Percentiles rank a stretch among this genome's conserved stretches.
These are phyloP conservation scores for Hammondia hammondi DNA, from an alignment of 169 alveolate species.

Conservation along the genomic window DNA sequence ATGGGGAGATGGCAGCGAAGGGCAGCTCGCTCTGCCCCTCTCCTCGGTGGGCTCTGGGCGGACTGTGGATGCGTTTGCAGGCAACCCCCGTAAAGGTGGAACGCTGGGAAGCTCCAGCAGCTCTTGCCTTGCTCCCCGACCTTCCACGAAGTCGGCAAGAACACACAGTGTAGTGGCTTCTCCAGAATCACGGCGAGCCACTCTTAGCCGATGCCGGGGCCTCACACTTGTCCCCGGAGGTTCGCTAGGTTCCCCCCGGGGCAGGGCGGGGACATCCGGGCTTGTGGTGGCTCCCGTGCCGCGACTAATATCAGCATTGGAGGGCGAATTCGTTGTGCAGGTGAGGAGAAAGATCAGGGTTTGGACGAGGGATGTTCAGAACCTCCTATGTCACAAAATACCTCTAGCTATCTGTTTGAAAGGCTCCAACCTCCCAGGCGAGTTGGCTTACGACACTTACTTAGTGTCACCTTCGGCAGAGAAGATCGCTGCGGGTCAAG, in stretches of 20 bases:
- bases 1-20: conserved; percentile 37
- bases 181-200: not conserved
- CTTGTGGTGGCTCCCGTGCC: not conserved
- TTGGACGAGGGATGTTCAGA: too few relatives aligned
- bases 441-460: too few relatives aligned
- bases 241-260: not conserved
- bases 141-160: not conserved
- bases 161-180: not conserved
- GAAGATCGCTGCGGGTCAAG: too few relatives aligned
- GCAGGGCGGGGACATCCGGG: not conserved
- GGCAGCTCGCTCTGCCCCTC: conserved; percentile 34
- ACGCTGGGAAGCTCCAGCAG: not conserved
- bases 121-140: not conserved
- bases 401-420: too few relatives aligned
- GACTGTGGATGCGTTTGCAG: not conserved
- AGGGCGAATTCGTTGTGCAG: conserved; percentile 41
- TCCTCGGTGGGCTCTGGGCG: not conserved
- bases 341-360: not conserved
- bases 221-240: not conserved
- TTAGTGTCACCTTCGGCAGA: too few relatives aligned
- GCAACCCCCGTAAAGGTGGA: not conserved
- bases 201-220: not conserved
- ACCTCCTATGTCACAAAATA: too few relatives aligned
- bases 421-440: too few relatives aligned
- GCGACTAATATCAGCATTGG: not conserved